These are phyloP conservation scores for Pleurotus tuber-regium DNA, from an alignment of 768 basidiomycete species.

Conservation along the genomic window DNA sequence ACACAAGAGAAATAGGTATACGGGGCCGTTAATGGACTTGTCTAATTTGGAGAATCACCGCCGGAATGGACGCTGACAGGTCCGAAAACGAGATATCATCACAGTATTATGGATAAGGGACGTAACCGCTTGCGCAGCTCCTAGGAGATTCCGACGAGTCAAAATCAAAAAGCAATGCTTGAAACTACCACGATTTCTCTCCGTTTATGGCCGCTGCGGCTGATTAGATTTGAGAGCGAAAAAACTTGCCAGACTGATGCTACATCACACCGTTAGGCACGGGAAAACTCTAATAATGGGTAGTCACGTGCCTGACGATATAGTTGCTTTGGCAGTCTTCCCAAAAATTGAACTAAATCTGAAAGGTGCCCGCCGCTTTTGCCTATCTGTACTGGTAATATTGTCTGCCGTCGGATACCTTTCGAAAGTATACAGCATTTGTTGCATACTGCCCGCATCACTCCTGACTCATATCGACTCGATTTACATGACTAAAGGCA, in stretches of 20 bases:
- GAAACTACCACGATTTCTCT: neutral
- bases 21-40: constrained; percentile 18
- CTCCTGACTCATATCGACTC: neutral
- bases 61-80: constrained; percentile 13
- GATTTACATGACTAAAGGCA: constrained; percentile 7
- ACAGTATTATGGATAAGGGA: constrained; percentile 8
- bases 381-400: constrained; percentile 1
- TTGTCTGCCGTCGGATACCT: neutral
- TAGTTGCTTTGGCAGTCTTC: no score
- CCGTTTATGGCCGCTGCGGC: constrained; percentile 6
- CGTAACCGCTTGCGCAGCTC: neutral
- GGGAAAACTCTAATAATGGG: neutral
- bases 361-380: neutral
- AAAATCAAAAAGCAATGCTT: constrained; percentile 5
- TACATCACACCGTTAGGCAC: constrained; percentile 8
- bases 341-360: neutral
- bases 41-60: constrained; percentile 2
- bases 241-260: constrained; percentile 6
- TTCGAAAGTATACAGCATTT: constrained; percentile 2
- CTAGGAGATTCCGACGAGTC: constrained; percentile 7
- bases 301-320: neutral
- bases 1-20: constrained; percentile 20
- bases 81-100: constrained; percentile 8
- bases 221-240: constrained; percentile 5
- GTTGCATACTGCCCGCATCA: constrained; percentile 5